These are phyloP conservation scores for Spathaspora gorwiae DNA, from an alignment of 805 yeast species.

Conservation along the genomic window DNA sequence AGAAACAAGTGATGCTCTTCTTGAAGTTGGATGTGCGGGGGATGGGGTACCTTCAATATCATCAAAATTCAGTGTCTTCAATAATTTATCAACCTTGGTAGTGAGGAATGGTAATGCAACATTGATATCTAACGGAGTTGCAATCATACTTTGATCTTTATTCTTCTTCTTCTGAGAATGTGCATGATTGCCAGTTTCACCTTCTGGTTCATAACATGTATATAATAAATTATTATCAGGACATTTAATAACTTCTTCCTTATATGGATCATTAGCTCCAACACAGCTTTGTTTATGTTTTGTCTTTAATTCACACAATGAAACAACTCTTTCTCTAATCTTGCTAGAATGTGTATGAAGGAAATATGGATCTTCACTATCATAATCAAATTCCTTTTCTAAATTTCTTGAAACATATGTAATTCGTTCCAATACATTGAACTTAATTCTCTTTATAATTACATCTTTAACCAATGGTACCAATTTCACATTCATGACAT, in stretches of 20 bases:
- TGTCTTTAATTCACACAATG: constrained; percentile 63
- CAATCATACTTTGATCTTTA: constrained; percentile 24
- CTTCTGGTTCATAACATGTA: constrained; percentile 44
- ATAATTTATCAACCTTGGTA: constrained; percentile 29
- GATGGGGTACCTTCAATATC: constrained; percentile 10
- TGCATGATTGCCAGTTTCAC: neutral
- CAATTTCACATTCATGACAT: constrained; percentile 59
- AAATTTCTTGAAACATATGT: constrained; percentile 57
- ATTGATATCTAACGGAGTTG: constrained; percentile 41
- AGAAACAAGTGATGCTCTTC: constrained; percentile 23
- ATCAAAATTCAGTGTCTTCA: constrained; percentile 13
- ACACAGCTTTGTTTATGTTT: constrained; percentile 28
- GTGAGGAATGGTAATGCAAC: constrained; percentile 42
- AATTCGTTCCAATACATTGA: constrained; percentile 63
- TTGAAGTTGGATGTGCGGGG: constrained; percentile 8
- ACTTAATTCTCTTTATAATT: constrained; percentile 55
- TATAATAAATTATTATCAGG: constrained; percentile 59
- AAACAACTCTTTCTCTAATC: constrained; percentile 48
- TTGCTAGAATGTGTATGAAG: constrained; percentile 15
- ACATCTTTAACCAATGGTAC: constrained; percentile 63
- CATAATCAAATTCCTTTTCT: constrained; percentile 39
- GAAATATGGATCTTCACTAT: constrained; percentile 24
- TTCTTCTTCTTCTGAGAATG: neutral
- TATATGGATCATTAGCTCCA: constrained; percentile 41
- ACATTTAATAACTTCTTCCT: constrained; percentile 57